Evolutionary conservation across 768 basidiomycete genomes (phyloP), one percentile per base, ranked within the genome.

Genomic region (Hypholoma sublateritium): DNA sequence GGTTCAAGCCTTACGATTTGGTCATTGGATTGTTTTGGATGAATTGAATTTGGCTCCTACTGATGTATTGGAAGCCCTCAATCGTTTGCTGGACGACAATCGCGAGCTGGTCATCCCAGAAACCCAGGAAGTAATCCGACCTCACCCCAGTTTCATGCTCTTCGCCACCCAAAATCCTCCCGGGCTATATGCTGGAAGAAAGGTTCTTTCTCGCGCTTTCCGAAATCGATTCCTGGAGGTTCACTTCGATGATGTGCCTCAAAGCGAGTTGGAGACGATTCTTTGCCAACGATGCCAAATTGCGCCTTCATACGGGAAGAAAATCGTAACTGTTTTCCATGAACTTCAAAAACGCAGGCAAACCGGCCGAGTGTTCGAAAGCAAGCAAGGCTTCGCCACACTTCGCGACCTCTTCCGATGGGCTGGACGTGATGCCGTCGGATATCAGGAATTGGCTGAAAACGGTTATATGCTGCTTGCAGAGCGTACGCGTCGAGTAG

Each of bases 161-260:
- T 99, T 99, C 69, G 95, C 96, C 3, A 98, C 97, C 0, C 97
- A 98, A 71, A 98, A 99, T 70, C 97, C 97, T 17, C 91, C 96
- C 0, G 96, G 96, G 2, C 70, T 98, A 22, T 98, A 98, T 67
- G 96, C 89, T 2, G 97, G 97, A 5, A 82, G 97, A 61, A 99
- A 99, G 67, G 82, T 96, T 7, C 74, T 98, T 11, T 98, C 96
- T 3, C 85, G 97, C 8, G 97, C 97, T 0, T 98, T 99, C 76
- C 85, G 97, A 28, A 97, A 95, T 72, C 91, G 97, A 5, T 98
- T 98, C 72, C 82, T 99, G 16, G 97, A 99, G 70, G 92, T 98
- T 19, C 95, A 98, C 68, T 98, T 98, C 67, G 89, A 93, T 52
- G 96, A 99, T 63, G 95, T 98, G 0, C 97, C 97, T 0, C 93